Base-by-base conservation (phyloP, 2,329 filamentous ascomycete species). In the Falciphora oryzae region DNA sequence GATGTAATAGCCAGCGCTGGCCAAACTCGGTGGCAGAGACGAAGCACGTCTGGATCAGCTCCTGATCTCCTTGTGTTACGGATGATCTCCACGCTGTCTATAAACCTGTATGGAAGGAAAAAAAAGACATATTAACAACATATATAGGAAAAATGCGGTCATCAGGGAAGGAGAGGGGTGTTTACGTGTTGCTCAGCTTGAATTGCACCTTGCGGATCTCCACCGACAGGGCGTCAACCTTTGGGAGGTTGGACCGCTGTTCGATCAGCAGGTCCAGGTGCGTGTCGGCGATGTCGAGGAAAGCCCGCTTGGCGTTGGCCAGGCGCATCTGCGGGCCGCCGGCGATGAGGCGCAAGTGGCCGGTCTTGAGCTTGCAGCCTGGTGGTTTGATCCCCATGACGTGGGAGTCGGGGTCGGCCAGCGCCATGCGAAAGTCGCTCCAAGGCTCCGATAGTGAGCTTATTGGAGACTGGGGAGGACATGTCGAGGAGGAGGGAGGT, bases 21-120 rank as follows among this genome's bases (percentile, higher is more conserved):
- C 95, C 95, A 70, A 99, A 99, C 75, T 99, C 95, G 0, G 95
- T 98, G n/a, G 95, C 95, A 72, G 97, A 99, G 57, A 96, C 91
- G 75, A 98, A 99, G 77, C 94, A 99, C 6, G 93, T 96, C 76
- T 99, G 95, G 68, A 99, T 95, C 35, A 99, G 85, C 72, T 99
- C 95, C 71, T 97, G 93, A 74, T 94, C 89, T 91, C 65, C 85
- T 83, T 1, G 93, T 93, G 76, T 88, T 88, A 68, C 93, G 86
- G 68, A 99, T 95, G 67, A 92, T 92, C 74, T 96, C 92, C 59
- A 99, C 95, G 73, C 93, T 97, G 76, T 98, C 94, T 92, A 99
- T 97, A 77, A 99, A 98, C 10, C 44, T 53, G 44, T n/a, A 53
- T 6, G 22, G 7, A n/a, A 25, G 44, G 1, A n/a, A n/a, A 25